Evolutionary conservation across 768 basidiomycete species (phyloP), one percentile per base, ranked within the genome.

Genomic region (Boletus sensibilis): DNA sequence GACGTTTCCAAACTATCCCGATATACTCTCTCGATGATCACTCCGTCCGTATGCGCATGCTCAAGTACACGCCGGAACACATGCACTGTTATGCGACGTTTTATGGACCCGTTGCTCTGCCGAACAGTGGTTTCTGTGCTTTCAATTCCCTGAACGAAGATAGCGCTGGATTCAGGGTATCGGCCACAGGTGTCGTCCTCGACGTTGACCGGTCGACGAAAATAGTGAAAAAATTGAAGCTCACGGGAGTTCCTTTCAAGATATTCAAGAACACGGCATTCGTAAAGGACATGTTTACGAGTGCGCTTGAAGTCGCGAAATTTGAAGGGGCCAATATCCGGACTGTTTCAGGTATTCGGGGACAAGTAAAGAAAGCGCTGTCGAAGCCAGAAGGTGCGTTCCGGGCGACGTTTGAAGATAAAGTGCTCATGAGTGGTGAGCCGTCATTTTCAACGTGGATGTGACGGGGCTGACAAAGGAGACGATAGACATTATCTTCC

Each of bases 221-320:
- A 78, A 98, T 99, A 55, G 95, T 98, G 61, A 99, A 99, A 80
- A 99, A 98, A 76, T 74, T 99, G 62, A 99, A 98, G 79, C 76
- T 99, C 57, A 98, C 94, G 1, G 97, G 97, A 31, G 82, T 86
- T 33, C 97, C 96, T 25, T 93, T 87, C 77, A 98, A 98, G 80
- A 94, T 98, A 57, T 99, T 90, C 82, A 98, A 98, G 77, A 99
- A 99, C 74, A 99, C 97, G 13, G 97, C 94, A 3, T 99, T 98
- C 73, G 77, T 99, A 63, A 93, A 88, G 78, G 93, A 97, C 66
- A 99, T 99, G 97, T 99, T 99, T 77, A 87, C 75, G 52, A 86
- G 84, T 55, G 87, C 93, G 33, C 80, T 98, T 33, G 97, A 99
- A 73, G 94, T 98, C 13, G 94, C 94, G 54, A 98, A 97, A 73